Conservation (phyloP, 73 alveolate genomes). For the Paramecium octaurelia region DNA sequence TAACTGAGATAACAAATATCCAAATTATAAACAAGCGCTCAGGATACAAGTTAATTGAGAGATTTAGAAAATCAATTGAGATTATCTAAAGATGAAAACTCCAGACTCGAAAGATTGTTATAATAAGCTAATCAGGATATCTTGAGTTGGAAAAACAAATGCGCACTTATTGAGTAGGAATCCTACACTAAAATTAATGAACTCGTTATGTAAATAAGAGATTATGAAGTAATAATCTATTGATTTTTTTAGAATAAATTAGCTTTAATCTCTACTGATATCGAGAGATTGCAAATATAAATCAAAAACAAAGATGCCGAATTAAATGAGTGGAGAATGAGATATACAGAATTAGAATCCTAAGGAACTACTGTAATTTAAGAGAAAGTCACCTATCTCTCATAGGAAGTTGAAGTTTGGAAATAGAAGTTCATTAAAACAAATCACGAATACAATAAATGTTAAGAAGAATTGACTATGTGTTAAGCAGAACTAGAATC, state of each 20-base stretch:
- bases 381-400: background rate
- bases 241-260: background rate
- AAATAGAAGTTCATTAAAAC: background rate
- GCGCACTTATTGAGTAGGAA: background rate
- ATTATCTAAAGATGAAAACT: background rate
- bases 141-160: background rate
- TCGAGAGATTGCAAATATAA: background rate
- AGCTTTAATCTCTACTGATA: background rate
- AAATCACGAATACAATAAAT: background rate
- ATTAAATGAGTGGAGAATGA: conserved; percentile 26
- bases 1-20: background rate
- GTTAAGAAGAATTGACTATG: conserved; percentile 30
- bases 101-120: background rate
- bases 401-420: conserved; percentile 40
- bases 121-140: background rate
- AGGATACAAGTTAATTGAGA: background rate
- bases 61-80: conserved; percentile 14
- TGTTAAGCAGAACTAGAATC: conserved; percentile 49
- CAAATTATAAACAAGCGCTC: background rate
- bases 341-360: background rate
- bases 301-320: background rate
- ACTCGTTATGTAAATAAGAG: background rate
- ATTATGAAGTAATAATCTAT: background rate
- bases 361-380: conserved; percentile 31
- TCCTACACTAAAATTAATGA: conserved; percentile 36